Conservation (phyloP, 805 yeast species). For the Nakazawaea peltata region DNA sequence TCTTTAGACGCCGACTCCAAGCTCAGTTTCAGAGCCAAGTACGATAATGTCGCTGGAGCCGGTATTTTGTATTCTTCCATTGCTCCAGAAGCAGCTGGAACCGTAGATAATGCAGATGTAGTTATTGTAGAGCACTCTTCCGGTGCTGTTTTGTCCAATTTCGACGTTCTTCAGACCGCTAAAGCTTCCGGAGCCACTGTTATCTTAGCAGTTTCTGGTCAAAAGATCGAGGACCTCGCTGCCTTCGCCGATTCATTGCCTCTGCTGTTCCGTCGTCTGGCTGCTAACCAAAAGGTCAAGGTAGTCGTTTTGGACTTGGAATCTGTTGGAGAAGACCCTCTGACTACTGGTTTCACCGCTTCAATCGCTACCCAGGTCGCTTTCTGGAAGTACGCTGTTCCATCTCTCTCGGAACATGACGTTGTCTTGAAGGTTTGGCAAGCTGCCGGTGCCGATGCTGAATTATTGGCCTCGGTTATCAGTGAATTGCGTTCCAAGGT, state of each 20-base stretch:
- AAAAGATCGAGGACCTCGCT: slow-evolving; percentile 31
- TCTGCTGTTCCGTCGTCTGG: slow-evolving; percentile 37
- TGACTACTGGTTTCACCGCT: slow-evolving; percentile 67
- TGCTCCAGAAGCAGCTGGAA: slow-evolving; percentile 24
- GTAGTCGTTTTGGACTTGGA: slow-evolving; percentile 56
- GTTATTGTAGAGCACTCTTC: slow-evolving; percentile 62
- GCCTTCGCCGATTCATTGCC: slow-evolving; percentile 47
- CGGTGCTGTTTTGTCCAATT: slow-evolving; percentile 39
- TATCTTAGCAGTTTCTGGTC: slow-evolving; percentile 34
- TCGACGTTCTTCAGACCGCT: slow-evolving; percentile 57
- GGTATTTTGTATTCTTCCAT: slow-evolving; percentile 72
- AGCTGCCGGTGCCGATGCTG: slow-evolving; percentile 77
- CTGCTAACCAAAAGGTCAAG: slow-evolving; percentile 44
- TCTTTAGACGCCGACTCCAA: slow-evolving; percentile 50
- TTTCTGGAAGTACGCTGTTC: slow-evolving; percentile 68
- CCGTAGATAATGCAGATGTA: slow-evolving; percentile 54
- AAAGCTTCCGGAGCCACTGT: slow-evolving; percentile 49
- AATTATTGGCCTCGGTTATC: slow-evolving; percentile 64
- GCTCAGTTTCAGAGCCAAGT: slow-evolving; percentile 53
- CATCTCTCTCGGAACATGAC: slow-evolving; percentile 48
- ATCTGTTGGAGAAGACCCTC: slow-evolving; percentile 56
- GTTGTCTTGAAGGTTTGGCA: slow-evolving; percentile 72
- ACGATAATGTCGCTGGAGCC: slow-evolving; percentile 64
- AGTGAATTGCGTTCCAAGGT: slow-evolving; percentile 57
- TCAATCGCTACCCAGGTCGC: slow-evolving; percentile 72